Evolutionary conservation across 2,329 filamentous ascomycete species (phyloP).

Genomic region (Talaromyces albobiverticillius): DNA sequence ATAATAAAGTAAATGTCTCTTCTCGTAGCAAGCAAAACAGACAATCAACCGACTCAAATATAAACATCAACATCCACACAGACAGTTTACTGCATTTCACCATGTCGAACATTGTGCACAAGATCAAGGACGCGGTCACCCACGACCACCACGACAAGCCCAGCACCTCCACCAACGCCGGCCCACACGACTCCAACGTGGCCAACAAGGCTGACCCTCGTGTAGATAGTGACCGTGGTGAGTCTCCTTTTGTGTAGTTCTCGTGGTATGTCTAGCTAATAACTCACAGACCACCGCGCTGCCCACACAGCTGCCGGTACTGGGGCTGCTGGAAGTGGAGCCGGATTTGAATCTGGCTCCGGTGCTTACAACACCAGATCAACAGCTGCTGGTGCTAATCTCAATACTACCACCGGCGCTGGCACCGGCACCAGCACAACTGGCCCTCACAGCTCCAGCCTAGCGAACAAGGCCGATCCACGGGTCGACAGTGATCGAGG

Average conservation of each 20-base stretch:
- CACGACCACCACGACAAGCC: slow-evolving; percentile 11
- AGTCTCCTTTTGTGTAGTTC: neutral
- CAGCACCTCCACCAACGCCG: slow-evolving; percentile 19
- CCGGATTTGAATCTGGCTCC: slow-evolving; percentile 1
- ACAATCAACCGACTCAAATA: too few relatives aligned
- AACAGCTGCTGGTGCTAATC: neutral
- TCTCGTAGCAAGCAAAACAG: too few relatives aligned
- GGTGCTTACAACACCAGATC: neutral
- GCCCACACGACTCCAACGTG: slow-evolving; percentile 38
- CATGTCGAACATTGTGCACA: slow-evolving; percentile 16
- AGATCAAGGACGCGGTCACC: slow-evolving; percentile 15
- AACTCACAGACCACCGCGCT: slow-evolving; percentile 12
- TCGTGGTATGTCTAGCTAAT: neutral
- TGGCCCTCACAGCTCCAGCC: slow-evolving; percentile 36
- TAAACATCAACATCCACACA: too few relatives aligned
- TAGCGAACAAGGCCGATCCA: slow-evolving; percentile 38
- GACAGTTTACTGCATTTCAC: too few relatives aligned
- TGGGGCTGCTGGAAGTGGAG: neutral
- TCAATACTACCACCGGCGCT: slow-evolving; percentile 18
- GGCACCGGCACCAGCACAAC: slow-evolving; percentile 15
- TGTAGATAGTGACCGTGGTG: slow-evolving; percentile 27
- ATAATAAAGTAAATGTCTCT: too few relatives aligned
- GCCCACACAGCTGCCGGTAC: slow-evolving; percentile 3
- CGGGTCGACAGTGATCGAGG: slow-evolving; percentile 27
- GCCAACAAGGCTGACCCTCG: slow-evolving; percentile 37